phyloP scores from a whole-genome alignment of 202 grass and related monocot genomes.

The Brachypodium distachyon region DNA sequence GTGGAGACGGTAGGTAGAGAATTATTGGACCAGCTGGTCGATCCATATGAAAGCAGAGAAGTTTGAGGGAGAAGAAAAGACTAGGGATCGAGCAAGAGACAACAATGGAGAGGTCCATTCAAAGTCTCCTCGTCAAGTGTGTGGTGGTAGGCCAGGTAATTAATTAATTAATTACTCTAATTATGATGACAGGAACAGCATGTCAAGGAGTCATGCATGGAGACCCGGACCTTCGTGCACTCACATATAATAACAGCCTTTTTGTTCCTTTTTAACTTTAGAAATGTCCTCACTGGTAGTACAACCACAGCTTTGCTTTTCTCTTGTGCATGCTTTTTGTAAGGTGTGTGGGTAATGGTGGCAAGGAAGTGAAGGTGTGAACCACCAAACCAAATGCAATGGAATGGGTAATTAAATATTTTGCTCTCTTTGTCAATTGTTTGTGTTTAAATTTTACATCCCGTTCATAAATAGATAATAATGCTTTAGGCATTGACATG shows the following conservation, averaged over 20 bases:
- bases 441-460: no score
- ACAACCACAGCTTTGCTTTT: background rate
- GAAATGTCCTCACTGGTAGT: no score
- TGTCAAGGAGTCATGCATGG: no score
- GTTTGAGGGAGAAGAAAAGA: no score
- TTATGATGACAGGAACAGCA: conserved; percentile 7
- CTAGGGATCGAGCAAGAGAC: background rate
- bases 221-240: background rate
- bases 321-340: background rate
- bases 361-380: background rate
- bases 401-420: background rate
- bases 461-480: no score
- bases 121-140: conserved; percentile 26
- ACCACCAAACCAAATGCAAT: no score
- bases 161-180: no score
- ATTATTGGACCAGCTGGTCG: no score
- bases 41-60: no score
- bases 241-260: background rate
- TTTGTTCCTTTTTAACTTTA: background rate
- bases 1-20: no score
- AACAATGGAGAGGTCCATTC: conserved; percentile 5
- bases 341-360: background rate
- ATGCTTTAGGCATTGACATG: no score
- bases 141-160: background rate
- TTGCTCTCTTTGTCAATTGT: no score